Evolutionary conservation across 768 basidiomycete species (phyloP).

Genomic region (Tulasnella sp.): DNA sequence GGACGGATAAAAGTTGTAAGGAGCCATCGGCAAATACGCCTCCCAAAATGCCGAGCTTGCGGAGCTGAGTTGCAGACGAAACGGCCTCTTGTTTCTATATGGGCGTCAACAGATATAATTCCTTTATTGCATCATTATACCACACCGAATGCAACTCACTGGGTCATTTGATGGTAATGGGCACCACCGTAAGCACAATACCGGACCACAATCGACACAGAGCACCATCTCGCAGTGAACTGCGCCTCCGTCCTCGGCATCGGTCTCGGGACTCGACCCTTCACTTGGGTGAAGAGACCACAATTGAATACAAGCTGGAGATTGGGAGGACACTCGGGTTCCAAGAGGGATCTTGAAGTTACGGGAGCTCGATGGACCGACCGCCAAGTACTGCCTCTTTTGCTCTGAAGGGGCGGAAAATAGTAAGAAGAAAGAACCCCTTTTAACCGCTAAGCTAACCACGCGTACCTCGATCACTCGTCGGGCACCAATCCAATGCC

Average conservation of each 20-base stretch:
- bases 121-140: background rate
- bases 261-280: background rate
- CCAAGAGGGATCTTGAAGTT: conserved; percentile 66
- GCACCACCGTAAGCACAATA: conserved; percentile 86
- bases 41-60: conserved; percentile 78
- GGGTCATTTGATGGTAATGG: conserved; percentile 77
- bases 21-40: conserved; percentile 88
- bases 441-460: background rate
- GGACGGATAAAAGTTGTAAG: conserved; percentile 70
- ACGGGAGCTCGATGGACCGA: conserved; percentile 66
- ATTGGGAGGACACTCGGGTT: conserved; percentile 52
- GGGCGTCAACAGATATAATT: conserved; percentile 19
- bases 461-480: conserved; percentile 40
- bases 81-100: conserved; percentile 7
- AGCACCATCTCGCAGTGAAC: conserved; percentile 81
- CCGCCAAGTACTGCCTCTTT: conserved; percentile 76
- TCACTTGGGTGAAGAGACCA: conserved; percentile 55
- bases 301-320: conserved; percentile 73
- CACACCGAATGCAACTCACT: conserved; percentile 37
- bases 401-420: conserved; percentile 40
- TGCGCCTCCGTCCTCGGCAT: conserved; percentile 23
- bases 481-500: conserved; percentile 92
- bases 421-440: conserved; percentile 37
- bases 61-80: conserved; percentile 32
- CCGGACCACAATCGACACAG: conserved; percentile 76